Conservation (phyloP, 2,329 filamentous ascomycete genomes). For the Aureobasidium leucospermi region DNA sequence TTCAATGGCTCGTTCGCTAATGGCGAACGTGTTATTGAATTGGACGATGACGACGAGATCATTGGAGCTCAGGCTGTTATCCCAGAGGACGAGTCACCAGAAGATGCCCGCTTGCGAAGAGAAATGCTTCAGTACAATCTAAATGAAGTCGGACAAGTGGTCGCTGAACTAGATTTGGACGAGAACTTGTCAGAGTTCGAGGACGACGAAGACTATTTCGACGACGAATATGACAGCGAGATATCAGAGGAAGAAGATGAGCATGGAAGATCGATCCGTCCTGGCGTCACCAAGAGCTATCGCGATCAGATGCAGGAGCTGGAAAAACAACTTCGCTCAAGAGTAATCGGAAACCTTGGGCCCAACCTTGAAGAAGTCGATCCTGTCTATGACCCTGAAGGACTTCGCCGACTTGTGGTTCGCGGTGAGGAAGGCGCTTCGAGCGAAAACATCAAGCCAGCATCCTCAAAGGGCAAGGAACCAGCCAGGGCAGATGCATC, state of each 20-base stretch:
- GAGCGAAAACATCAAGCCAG: slow-evolving; percentile 17
- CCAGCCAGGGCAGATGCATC: slow-evolving; percentile 19
- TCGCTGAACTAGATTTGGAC: slow-evolving; percentile 83
- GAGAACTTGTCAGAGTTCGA: slow-evolving; percentile 47
- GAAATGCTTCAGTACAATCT: slow-evolving; percentile 89
- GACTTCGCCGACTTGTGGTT: slow-evolving; percentile 50
- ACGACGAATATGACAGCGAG: slow-evolving; percentile 36
- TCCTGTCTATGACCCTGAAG: slow-evolving; percentile 33
- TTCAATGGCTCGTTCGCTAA: slow-evolving; percentile 14
- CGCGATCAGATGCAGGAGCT: slow-evolving; percentile 77
- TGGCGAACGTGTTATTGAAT: slow-evolving; percentile 35
- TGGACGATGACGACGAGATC: slow-evolving; percentile 37
- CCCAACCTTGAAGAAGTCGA: slow-evolving; percentile 36
- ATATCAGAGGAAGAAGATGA: slow-evolving; percentile 63
- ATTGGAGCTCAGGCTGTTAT: slow-evolving; percentile 46
- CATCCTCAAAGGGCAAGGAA: slow-evolving; percentile 11
- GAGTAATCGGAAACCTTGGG: slow-evolving; percentile 51
- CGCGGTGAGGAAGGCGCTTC: slow-evolving; percentile 28
- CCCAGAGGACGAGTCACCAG: slow-evolving; percentile 66
- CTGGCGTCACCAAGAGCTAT: slow-evolving; percentile 66
- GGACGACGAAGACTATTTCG: slow-evolving; percentile 46
- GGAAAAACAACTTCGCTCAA: slow-evolving; percentile 63
- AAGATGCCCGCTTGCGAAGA: slow-evolving; percentile 71
- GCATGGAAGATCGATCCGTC: slow-evolving; percentile 63
- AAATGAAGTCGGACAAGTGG: slow-evolving; percentile 81